Conservation (phyloP, 2,329 filamentous ascomycete species). For the Penicillium sclerotigenum region DNA sequence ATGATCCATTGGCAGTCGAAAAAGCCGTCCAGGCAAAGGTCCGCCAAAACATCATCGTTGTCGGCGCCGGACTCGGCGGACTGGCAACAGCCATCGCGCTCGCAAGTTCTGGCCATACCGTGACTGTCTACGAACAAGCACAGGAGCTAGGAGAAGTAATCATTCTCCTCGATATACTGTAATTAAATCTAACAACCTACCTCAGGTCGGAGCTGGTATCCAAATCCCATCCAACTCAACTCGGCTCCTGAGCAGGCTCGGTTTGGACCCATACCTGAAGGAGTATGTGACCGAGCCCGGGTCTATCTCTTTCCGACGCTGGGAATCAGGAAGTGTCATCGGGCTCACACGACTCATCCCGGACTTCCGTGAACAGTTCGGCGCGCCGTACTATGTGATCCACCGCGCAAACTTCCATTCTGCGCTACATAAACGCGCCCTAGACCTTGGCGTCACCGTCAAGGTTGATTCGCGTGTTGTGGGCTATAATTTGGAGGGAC, state of each 20-base stretch:
- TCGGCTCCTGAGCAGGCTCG: conserved; percentile 33
- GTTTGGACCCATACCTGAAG: conserved; percentile 29
- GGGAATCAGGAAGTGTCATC: conserved; percentile 32
- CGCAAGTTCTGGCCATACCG: conserved; percentile 21
- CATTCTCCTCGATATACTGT: background rate
- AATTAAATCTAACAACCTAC: background rate
- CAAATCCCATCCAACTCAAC: conserved; percentile 41
- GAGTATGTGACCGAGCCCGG: conserved; percentile 29
- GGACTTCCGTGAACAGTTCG: conserved; percentile 32
- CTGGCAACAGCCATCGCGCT: conserved; percentile 31
- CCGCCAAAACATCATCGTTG: conserved; percentile 27
- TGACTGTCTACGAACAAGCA: conserved; percentile 32
- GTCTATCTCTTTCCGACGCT: conserved; percentile 37
- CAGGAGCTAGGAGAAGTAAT: conserved; percentile 40
- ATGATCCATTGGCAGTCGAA: background rate
- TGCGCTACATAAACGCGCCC: conserved; percentile 13
- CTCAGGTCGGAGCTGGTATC: conserved; percentile 41
- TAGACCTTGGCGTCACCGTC: conserved; percentile 18
- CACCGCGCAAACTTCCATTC: conserved; percentile 30
- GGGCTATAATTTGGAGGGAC: conserved; percentile 10
- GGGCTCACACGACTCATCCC: conserved; percentile 34
- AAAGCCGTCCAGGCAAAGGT: background rate
- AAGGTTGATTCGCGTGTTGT: conserved; percentile 14
- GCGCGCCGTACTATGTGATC: conserved; percentile 19
- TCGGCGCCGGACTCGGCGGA: conserved; percentile 33